These are phyloP conservation scores for Microsporum audouinii DNA, from an alignment of 2,329 filamentous ascomycete species.

Conservation along the genomic window DNA sequence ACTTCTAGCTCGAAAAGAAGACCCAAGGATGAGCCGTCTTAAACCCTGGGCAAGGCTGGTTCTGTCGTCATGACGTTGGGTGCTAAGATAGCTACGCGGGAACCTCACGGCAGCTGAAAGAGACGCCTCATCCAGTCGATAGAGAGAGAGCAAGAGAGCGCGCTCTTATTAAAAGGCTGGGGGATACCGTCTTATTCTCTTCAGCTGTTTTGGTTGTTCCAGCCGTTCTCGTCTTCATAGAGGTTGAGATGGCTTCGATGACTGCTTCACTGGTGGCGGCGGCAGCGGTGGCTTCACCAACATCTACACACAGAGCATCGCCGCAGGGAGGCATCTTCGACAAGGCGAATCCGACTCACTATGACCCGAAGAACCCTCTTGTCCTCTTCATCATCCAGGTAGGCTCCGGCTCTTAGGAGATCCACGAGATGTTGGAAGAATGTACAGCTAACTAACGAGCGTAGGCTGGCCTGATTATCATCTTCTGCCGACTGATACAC, in stretches of 20 bases:
- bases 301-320: slow-evolving; percentile 29
- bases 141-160: too few species aligned
- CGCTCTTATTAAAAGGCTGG: too few species aligned
- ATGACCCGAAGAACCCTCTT: slow-evolving; percentile 60
- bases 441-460: not conserved
- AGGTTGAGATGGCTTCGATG: slow-evolving; percentile 6
- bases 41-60: not conserved
- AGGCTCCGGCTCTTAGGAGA: slow-evolving; percentile 8
- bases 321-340: slow-evolving; percentile 61
- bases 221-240: slow-evolving; percentile 3
- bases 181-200: not conserved
- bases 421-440: too few species aligned
- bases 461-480: slow-evolving; percentile 62
- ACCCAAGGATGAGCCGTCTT: not conserved
- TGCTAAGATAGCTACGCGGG: too few species aligned
- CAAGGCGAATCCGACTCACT: slow-evolving; percentile 55
- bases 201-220: not conserved
- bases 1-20: not conserved
- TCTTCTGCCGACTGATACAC: slow-evolving; percentile 62
- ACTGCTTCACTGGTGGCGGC: slow-evolving; percentile 7
- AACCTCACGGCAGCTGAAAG: too few species aligned
- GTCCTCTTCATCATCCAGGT: slow-evolving; percentile 67
- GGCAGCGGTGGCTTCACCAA: slow-evolving; percentile 12
- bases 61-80: too few species aligned
- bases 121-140: too few species aligned